Percentiles rank a stretch among this genome's conserved stretches.
Conservation (phyloP, 2,329 filamentous ascomycete genomes). For the Chaetomium olivaceum region DNA sequence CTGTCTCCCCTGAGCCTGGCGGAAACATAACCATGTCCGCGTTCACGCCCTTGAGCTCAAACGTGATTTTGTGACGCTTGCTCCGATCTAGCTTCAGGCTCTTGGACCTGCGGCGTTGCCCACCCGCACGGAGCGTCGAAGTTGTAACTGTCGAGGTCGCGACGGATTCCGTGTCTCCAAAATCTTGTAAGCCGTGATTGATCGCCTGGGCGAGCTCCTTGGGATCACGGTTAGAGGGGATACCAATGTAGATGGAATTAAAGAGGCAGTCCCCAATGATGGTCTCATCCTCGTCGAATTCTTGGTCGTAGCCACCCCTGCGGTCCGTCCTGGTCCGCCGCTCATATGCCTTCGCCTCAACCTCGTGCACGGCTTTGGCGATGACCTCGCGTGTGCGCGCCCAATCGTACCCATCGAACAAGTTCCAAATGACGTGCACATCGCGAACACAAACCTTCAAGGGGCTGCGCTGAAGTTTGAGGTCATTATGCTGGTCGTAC, state of each 20-base stretch:
- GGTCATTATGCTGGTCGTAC: constrained; percentile 66
- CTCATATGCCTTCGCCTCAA: constrained; percentile 80
- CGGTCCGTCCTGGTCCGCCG: constrained; percentile 61
- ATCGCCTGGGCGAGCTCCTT: constrained; percentile 79
- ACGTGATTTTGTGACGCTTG: constrained; percentile 91
- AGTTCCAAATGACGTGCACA: constrained; percentile 93
- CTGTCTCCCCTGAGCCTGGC: constrained; percentile 72
- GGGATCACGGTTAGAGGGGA: constrained; percentile 83
- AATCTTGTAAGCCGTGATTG: constrained; percentile 84
- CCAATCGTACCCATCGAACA: constrained; percentile 99
- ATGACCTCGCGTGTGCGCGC: constrained; percentile 82
- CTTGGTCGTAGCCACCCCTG: constrained; percentile 56
- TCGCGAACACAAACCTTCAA: constrained; percentile 78
- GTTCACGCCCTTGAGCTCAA: constrained; percentile 83
- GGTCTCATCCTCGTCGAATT: constrained; percentile 76
- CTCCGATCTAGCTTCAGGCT: constrained; percentile 79
- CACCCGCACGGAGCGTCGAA: constrained; percentile 53
- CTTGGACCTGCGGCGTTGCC: constrained; percentile 44
- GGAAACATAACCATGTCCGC: constrained; percentile 82
- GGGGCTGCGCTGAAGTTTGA: constrained; percentile 65
- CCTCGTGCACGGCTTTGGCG: constrained; percentile 80
- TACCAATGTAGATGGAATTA: constrained; percentile 97
- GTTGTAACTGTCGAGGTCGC: constrained; percentile 71
- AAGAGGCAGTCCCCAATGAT: constrained; percentile 95
- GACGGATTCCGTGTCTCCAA: constrained; percentile 83